These are phyloP conservation scores for Sequoia sempervirens DNA, from an alignment of 75 land plant genomes.

Conservation along the genomic window DNA sequence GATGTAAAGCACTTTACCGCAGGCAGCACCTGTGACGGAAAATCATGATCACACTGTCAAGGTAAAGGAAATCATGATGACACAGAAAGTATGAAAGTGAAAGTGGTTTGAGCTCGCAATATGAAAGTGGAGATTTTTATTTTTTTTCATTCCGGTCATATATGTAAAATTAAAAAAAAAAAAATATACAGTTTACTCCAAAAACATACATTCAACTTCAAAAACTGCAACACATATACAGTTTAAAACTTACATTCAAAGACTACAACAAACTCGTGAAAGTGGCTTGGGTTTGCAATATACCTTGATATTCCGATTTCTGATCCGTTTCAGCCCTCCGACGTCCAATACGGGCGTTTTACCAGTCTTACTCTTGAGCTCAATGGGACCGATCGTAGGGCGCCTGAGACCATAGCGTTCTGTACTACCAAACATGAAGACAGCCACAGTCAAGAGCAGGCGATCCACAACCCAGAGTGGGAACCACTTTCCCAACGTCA, in stretches of 20 bases:
- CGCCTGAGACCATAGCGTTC: constrained; percentile 38
- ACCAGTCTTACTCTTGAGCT: constrained; percentile 49
- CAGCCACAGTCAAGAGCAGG: constrained; percentile 34
- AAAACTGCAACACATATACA: no score
- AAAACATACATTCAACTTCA: no score
- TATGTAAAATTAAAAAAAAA: no score
- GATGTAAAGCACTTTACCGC: constrained; percentile 25
- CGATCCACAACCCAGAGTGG: constrained; percentile 56
- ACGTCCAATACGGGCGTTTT: constrained; percentile 47
- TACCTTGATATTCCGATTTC: constrained; percentile 34
- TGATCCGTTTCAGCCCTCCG: constrained; percentile 27
- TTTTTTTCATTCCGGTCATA: no score
- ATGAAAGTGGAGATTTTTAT: no score
- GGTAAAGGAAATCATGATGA: neutral
- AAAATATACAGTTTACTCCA: no score
- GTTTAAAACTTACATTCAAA: no score
- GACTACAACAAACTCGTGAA: no score
- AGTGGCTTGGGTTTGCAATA: no score
- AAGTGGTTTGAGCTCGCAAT: no score
- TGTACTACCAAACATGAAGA: constrained; percentile 44
- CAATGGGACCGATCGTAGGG: constrained; percentile 62
- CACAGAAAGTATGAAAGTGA: neutral
- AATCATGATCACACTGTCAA: neutral
- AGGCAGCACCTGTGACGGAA: constrained; percentile 11
- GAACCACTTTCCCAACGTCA: constrained; percentile 53